These are phyloP conservation scores for Ceratobasidium sp. DNA, from an alignment of 1,284 basidiomycete genomes.

Conservation along the genomic window DNA sequence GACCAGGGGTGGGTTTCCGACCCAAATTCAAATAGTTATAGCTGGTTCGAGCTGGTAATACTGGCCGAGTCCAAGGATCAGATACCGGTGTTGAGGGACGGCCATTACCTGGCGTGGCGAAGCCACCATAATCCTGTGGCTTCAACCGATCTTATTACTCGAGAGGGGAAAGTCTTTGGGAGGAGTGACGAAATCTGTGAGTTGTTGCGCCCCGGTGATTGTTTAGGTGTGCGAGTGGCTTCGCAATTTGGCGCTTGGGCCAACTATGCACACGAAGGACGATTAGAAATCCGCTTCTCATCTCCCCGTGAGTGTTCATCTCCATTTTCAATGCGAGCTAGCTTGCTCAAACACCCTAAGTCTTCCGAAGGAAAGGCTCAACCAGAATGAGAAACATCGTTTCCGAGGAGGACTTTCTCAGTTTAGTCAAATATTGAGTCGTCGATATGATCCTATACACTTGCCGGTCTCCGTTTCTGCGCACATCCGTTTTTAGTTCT, in stretches of 20 bases:
- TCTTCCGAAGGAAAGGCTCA: neutral
- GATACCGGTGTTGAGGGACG: neutral
- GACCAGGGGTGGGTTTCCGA: conserved; percentile 12
- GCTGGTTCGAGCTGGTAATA: conserved; percentile 6
- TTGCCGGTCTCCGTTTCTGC: no score
- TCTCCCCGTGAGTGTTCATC: neutral
- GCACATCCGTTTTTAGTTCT: no score
- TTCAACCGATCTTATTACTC: neutral
- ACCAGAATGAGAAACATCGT: neutral
- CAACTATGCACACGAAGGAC: neutral
- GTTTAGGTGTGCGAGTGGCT: conserved; percentile 2
- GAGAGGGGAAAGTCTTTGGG: neutral
- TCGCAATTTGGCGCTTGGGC: neutral
- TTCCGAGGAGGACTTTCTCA: neutral
- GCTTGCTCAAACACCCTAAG: neutral
- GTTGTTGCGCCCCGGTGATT: neutral
- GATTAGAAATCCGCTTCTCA: conserved; percentile 2
- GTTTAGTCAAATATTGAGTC: no score
- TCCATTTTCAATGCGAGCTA: neutral
- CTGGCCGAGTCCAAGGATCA: neutral
- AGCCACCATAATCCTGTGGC: neutral
- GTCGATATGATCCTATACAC: no score
- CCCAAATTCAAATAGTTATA: neutral
- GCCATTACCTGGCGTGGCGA: neutral
- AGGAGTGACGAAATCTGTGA: neutral